phyloP scores from a whole-genome alignment of 2,329 filamentous ascomycete genomes.

The Diaporthe sp. region DNA sequence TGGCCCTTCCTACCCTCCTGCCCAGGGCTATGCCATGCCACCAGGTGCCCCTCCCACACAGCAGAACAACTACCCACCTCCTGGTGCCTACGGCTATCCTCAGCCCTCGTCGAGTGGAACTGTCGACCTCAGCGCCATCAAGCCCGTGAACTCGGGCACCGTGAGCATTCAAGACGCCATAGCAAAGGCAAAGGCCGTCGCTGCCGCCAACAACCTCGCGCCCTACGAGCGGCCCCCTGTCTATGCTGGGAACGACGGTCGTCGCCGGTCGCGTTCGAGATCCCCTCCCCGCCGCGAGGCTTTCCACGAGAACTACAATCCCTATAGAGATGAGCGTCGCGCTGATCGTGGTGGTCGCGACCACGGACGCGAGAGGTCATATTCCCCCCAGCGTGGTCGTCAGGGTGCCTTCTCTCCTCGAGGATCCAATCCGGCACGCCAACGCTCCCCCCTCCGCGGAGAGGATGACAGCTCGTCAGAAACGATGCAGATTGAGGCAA shows the following conservation, averaged over 20 bases:
- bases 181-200: slow-evolving; percentile 84
- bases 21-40: slow-evolving; percentile 31
- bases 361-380: slow-evolving; percentile 74
- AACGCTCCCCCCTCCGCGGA: slow-evolving; percentile 67
- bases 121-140: slow-evolving; percentile 82
- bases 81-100: slow-evolving; percentile 53
- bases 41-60: slow-evolving; percentile 22
- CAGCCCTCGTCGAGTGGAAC: slow-evolving; percentile 79
- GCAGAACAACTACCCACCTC: slow-evolving; percentile 30
- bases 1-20: slow-evolving; percentile 31
- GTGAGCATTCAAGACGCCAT: slow-evolving; percentile 87
- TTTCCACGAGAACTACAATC: slow-evolving; percentile 81
- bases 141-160: slow-evolving; percentile 81
- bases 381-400: slow-evolving; percentile 69
- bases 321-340: slow-evolving; percentile 87
- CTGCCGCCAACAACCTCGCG: slow-evolving; percentile 79
- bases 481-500: slow-evolving; percentile 87
- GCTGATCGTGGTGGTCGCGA: slow-evolving; percentile 67
- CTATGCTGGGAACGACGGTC: slow-evolving; percentile 55
- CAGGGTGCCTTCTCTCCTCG: slow-evolving; percentile 68
- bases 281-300: slow-evolving; percentile 76
- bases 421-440: slow-evolving; percentile 59
- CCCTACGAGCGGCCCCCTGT: slow-evolving; percentile 68
- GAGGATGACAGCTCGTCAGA: slow-evolving; percentile 76
- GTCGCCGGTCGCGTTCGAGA: slow-evolving; percentile 75